These are phyloP conservation scores for Phylloporus sp. DNA, from an alignment of 768 basidiomycete genomes.

Conservation along the genomic window DNA sequence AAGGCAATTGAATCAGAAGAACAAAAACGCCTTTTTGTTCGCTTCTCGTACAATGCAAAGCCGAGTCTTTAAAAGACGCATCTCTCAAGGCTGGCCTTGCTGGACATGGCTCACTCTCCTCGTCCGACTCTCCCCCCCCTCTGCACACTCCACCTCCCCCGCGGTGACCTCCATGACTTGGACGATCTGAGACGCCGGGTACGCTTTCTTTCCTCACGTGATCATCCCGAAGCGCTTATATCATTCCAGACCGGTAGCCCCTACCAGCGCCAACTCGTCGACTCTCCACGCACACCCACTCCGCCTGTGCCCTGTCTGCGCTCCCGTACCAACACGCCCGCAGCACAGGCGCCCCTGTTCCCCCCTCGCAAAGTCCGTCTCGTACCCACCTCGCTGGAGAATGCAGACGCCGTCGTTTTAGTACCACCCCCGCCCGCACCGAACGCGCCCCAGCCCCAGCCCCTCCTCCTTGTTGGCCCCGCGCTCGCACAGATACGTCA, in stretches of 20 bases:
- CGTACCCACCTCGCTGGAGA: constrained; percentile 45
- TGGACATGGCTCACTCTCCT: constrained; percentile 18
- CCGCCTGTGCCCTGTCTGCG: constrained; percentile 21
- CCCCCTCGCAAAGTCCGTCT: constrained; percentile 35
- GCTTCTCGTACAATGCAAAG: not conserved
- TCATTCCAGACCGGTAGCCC: not conserved
- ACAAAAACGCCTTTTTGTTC: no score
- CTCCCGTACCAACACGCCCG: not conserved
- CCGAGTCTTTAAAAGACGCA: no score
- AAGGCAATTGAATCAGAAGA: no score
- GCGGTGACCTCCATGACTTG: constrained; percentile 7
- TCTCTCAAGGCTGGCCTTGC: constrained; percentile 23
- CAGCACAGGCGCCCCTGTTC: constrained; percentile 8
- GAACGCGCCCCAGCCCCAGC: constrained; percentile 13
- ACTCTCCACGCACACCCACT: constrained; percentile 37
- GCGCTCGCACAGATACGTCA: constrained; percentile 45
- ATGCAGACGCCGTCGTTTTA: constrained; percentile 50
- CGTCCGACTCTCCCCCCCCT: constrained; percentile 54
- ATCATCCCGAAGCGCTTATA: not conserved
- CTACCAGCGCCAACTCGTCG: constrained; percentile 29
- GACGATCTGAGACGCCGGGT: constrained; percentile 11
- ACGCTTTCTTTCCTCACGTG: not conserved
- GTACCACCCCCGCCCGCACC: constrained; percentile 33
- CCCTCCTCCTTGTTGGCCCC: constrained; percentile 47
- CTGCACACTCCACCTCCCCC: constrained; percentile 41